These are phyloP conservation scores for Calonectria henricotiae DNA, from an alignment of 2,329 filamentous ascomycete genomes.

Conservation along the genomic window DNA sequence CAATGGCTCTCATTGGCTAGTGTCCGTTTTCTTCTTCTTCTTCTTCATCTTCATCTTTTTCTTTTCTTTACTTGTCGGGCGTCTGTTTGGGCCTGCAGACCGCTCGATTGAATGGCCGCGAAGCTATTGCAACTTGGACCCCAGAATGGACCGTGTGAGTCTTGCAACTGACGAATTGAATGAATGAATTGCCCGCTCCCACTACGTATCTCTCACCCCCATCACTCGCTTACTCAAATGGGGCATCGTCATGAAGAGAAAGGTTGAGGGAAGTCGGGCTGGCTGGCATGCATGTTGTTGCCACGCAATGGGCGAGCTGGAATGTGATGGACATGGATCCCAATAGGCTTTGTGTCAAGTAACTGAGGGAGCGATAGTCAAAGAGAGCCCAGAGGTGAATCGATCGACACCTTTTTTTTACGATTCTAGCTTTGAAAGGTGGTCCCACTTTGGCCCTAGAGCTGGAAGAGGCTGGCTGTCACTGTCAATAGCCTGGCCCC, in stretches of 20 bases:
- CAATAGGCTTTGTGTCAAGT: constrained; percentile 9
- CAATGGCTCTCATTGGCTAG: background rate
- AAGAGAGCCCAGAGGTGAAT: background rate
- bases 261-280: background rate
- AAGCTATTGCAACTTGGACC: no score
- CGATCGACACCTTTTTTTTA: constrained; percentile 7
- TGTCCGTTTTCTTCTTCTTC: background rate
- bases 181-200: no score
- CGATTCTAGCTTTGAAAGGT: constrained; percentile 18
- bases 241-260: no score
- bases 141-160: no score
- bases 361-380: constrained; percentile 9
- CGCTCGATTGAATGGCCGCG: no score
- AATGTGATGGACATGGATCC: background rate
- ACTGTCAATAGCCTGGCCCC: constrained; percentile 5
- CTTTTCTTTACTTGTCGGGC: no score
- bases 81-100: no score
- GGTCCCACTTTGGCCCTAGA: background rate
- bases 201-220: no score
- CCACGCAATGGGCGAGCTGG: constrained; percentile 11
- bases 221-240: no score
- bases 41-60: no score
- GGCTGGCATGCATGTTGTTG: constrained; percentile 9
- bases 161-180: no score
- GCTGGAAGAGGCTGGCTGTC: constrained; percentile 9